Percentiles rank a stretch among this genome's conserved stretches.
These are phyloP conservation scores for Candida sp. DNA, from an alignment of 1,139 yeast genomes.

Conservation along the genomic window DNA sequence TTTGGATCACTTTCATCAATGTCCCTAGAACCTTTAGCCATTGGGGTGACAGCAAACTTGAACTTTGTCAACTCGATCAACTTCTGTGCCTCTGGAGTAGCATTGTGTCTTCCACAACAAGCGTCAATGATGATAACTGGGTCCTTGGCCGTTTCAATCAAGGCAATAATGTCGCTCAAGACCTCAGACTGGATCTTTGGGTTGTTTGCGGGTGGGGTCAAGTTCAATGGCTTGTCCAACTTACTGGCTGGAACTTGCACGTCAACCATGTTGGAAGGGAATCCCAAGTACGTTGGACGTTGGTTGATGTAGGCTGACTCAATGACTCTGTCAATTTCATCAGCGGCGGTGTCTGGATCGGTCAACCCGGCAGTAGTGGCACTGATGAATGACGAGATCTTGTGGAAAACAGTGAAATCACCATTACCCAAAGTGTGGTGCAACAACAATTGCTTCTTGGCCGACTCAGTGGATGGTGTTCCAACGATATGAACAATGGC, in stretches of 20 bases:
- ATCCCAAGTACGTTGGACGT: slow-evolving; percentile 83
- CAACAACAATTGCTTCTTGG: slow-evolving; percentile 40
- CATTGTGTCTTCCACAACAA: slow-evolving; percentile 81
- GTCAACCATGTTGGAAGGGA: slow-evolving; percentile 84
- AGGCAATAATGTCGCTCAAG: slow-evolving; percentile 54
- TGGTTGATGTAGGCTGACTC: slow-evolving; percentile 73
- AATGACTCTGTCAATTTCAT: slow-evolving; percentile 74
- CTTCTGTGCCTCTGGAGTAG: slow-evolving; percentile 60
- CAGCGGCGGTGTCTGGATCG: slow-evolving; percentile 67
- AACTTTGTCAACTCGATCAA: slow-evolving; percentile 74
- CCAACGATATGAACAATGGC: slow-evolving; percentile 46
- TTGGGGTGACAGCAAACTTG: slow-evolving; percentile 88
- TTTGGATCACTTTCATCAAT: slow-evolving; percentile 47
- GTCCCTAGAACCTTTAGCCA: slow-evolving; percentile 86
- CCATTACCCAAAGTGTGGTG: slow-evolving; percentile 53
- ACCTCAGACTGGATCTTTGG: slow-evolving; percentile 76
- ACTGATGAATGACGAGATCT: slow-evolving; percentile 66
- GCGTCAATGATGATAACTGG: slow-evolving; percentile 88
- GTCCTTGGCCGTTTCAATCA: slow-evolving; percentile 61
- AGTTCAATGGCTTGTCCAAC: slow-evolving; percentile 68
- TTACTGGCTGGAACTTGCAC: slow-evolving; percentile 57
- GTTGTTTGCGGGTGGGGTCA: slow-evolving; percentile 65
- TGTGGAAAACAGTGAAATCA: slow-evolving; percentile 49
- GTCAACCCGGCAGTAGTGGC: slow-evolving; percentile 67
- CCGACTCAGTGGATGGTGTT: slow-evolving; percentile 42